phyloP scores from a whole-genome alignment of 345 rosid species.

The Rubroshorea leprosula region DNA sequence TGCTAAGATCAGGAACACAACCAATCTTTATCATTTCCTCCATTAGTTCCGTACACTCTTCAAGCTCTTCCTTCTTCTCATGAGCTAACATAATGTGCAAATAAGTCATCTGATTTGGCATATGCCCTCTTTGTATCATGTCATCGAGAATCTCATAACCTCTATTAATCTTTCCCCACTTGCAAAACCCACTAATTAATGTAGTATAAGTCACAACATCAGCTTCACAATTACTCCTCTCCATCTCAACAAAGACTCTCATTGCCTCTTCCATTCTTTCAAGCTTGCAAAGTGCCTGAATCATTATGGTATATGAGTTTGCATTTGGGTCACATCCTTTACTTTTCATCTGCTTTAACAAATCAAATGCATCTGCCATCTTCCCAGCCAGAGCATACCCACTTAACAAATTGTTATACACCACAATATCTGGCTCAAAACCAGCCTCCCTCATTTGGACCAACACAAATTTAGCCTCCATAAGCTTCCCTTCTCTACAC shows the following conservation, averaged over 20 bases:
- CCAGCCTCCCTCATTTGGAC: conserved; percentile 86
- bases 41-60: conserved; percentile 59
- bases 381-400: conserved; percentile 63
- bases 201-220: conserved; percentile 69
- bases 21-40: conserved; percentile 51
- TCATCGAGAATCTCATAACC: conserved; percentile 53
- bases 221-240: conserved; percentile 60
- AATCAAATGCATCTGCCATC: conserved; percentile 65
- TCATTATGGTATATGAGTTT: conserved; percentile 60
- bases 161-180: conserved; percentile 53
- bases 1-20: conserved; percentile 48
- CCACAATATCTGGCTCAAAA: conserved; percentile 76
- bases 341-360: conserved; percentile 74
- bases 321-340: conserved; percentile 61
- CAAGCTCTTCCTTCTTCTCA: conserved; percentile 69
- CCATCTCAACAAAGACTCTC: conserved; percentile 68
- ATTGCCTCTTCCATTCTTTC: conserved; percentile 79
- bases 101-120: conserved; percentile 57
- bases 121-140: conserved; percentile 50
- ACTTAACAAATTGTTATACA: conserved; percentile 58
- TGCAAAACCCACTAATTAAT: conserved; percentile 79
- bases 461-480: conserved; percentile 79
- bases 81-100: conserved; percentile 71
- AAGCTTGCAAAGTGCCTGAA: conserved; percentile 61
- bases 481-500: conserved; percentile 84